Evolutionary conservation across 352 stramenopile species (phyloP).

Genomic region (Pythium sukuiense): DNA sequence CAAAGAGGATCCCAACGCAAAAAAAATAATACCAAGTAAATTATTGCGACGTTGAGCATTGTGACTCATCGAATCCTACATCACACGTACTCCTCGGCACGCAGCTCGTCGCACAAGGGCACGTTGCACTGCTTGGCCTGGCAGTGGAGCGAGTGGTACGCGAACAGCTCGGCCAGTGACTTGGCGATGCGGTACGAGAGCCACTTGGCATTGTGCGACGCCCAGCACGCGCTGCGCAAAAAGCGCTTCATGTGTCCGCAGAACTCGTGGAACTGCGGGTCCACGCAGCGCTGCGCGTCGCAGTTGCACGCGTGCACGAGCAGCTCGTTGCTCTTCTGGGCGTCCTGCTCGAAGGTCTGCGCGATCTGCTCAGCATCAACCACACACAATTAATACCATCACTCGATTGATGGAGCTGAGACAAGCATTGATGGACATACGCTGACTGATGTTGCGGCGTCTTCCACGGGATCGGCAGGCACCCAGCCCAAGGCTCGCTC

Average conservation of each 20-base stretch:
- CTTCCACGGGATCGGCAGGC: background rate
- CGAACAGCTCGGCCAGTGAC: constrained; percentile 51
- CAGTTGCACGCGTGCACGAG: constrained; percentile 63
- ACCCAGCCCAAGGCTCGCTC: background rate
- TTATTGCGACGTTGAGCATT: background rate
- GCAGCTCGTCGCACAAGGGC: constrained; percentile 28
- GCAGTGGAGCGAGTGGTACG: constrained; percentile 53
- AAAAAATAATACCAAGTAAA: background rate
- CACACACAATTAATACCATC: background rate
- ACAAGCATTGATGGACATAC: constrained; percentile 8
- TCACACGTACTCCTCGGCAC: constrained; percentile 31
- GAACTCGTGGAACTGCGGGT: constrained; percentile 40
- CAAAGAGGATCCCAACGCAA: too few relatives aligned
- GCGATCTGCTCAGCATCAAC: constrained; percentile 32
- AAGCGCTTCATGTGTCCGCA: constrained; percentile 71
- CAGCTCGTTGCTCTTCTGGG: constrained; percentile 49
- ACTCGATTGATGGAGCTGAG: too few relatives aligned
- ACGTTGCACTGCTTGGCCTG: constrained; percentile 23
- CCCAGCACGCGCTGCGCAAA: constrained; percentile 64
- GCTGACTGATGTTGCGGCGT: constrained; percentile 15
- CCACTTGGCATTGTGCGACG: constrained; percentile 61
- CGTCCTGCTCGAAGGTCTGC: constrained; percentile 40
- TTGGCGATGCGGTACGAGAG: constrained; percentile 43
- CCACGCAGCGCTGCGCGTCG: constrained; percentile 41
- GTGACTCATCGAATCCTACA: background rate